Percentiles rank a stretch among this genome's conserved stretches.
Conservation (phyloP, 2,329 filamentous ascomycete genomes). For the Ceratocystis eucalypticola region DNA sequence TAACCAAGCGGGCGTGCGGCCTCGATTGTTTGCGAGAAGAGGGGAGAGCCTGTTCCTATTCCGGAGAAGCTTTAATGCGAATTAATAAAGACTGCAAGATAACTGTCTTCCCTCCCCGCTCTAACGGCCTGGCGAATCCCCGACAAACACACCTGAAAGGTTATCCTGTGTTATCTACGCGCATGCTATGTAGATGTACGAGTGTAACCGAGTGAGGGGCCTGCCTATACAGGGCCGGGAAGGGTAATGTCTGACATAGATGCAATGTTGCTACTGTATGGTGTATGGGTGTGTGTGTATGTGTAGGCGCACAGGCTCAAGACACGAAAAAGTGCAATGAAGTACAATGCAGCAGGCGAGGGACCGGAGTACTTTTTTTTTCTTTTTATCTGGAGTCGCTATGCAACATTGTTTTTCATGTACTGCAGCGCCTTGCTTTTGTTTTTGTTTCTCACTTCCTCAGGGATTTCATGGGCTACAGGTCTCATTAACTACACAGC, state of each 20-base stretch:
- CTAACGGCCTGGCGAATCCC: neutral
- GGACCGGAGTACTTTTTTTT: neutral
- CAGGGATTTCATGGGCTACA: no score
- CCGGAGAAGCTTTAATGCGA: neutral
- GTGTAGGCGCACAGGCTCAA: neutral
- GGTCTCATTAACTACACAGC: neutral
- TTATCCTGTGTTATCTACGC: neutral
- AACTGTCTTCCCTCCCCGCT: no score
- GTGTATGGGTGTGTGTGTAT: neutral
- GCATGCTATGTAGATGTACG: neutral
- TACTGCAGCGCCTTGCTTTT: no score
- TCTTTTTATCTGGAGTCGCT: neutral
- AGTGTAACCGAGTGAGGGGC: neutral
- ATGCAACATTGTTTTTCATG: neutral
- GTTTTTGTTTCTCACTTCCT: no score
- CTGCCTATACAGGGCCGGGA: neutral
- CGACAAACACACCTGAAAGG: neutral
- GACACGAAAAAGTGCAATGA: neutral
- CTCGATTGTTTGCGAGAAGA: no score
- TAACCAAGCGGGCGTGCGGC: neutral
- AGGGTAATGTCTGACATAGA: neutral
- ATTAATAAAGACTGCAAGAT: neutral
- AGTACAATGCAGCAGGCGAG: no score
- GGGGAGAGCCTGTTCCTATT: no score
- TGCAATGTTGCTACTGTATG: constrained; percentile 1